Evolutionary conservation across 345 rosid genomes (phyloP), one percentile per base, ranked within the genome.

Genomic region (Boechera retrofracta): DNA sequence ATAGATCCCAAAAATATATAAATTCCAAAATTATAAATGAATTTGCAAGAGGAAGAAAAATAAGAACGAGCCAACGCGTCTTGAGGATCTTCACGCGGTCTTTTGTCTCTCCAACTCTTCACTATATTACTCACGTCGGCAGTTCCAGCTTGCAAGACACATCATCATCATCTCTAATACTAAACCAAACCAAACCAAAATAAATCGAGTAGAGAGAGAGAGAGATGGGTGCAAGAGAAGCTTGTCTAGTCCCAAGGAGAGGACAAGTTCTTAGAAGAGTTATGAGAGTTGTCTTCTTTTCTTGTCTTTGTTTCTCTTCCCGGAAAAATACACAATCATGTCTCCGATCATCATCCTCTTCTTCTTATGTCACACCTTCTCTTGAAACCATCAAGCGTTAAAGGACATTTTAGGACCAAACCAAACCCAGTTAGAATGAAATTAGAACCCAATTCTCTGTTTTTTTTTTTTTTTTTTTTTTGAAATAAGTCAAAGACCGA

Each of bases 171-270:
- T 7, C 15, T 54, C 54, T 56, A 16, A 1, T 36, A 31, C 76
- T 32, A 42, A 54, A 73, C 69, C 69, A 62, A 51, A 21, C 60
- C 45, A 76, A 53, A 56, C 69, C 72, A 12, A 66, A 35, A 3
- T 48, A 73, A 73, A 78, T 72, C 76, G 80, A 42, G 13, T 4
- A 28, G 18, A 64, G n/a, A 32, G 47, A 68, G 15, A 48, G 21
- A 31, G 13, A 73, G 64, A 73, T 74, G 82, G 56, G 24, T 48
- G 72, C 31, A 42, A 24, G 38, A 44, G 75, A 62, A 68, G 39
- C 76, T 79, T 60, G 86, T 66, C 51, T 76, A 77, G 78, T 87
- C 56, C 90, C 90, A 10, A 77, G 36, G 65, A 78, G 90, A 10
- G 90, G 90, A 59, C 45, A 38, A 36, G 90, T 87, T 42, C 80